Conservation (phyloP, 202 grass and related monocot genomes). For the Bolboschoenoplectus hybrid region DNA sequence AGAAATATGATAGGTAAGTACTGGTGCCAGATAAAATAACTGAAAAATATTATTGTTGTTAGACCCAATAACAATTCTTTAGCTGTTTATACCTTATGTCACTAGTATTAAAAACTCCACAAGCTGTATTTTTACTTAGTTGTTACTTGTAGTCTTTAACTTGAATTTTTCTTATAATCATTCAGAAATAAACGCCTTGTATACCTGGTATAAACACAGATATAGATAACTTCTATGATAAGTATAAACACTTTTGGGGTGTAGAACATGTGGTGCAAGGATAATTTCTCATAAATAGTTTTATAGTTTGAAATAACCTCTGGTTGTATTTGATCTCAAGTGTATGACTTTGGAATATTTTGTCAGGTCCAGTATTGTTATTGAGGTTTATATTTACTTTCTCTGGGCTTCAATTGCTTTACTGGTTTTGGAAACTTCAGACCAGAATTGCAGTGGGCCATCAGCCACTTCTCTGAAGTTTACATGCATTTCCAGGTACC, state of each 20-base stretch:
- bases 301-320: too few species aligned
- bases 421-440: not conserved
- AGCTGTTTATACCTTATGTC: too few species aligned
- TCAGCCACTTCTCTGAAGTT: not conserved
- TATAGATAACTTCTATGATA: too few species aligned
- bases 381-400: not conserved
- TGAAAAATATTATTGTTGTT: not conserved
- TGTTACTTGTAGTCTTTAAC: too few species aligned
- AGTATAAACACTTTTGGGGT: too few species aligned
- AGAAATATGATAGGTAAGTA: not conserved
- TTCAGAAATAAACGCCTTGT: too few species aligned
- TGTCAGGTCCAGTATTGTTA: slow-evolving; percentile 1
- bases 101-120: not conserved
- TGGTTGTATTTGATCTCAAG: too few species aligned
- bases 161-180: too few species aligned
- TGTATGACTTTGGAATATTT: not conserved
- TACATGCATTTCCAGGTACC: slow-evolving; percentile 67
- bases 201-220: too few species aligned
- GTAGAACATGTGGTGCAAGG: too few species aligned
- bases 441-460: not conserved
- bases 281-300: too few species aligned
- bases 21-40: not conserved
- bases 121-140: not conserved
- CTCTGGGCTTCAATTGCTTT: not conserved
- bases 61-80: not conserved